Conservation (phyloP, 768 basidiomycete species). For the Thelephora aurantiotincta region DNA sequence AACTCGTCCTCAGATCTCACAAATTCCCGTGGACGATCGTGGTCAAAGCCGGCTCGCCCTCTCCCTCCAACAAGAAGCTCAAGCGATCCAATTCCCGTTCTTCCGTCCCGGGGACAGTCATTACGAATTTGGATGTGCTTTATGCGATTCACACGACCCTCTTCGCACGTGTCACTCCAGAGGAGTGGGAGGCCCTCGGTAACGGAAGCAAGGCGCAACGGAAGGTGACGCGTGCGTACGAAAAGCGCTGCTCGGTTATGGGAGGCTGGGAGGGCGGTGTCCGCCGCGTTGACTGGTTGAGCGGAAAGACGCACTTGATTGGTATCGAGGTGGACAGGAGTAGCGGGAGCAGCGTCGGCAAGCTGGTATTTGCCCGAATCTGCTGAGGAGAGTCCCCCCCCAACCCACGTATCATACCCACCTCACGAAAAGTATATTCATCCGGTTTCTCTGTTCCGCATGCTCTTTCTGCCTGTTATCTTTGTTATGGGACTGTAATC, state of each 20-base stretch:
- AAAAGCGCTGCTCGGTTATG: constrained; percentile 41
- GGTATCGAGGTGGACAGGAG: constrained; percentile 47
- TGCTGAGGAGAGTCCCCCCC: not conserved
- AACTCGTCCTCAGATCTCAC: constrained; percentile 37
- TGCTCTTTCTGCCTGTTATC: no score
- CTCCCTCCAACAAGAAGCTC: not conserved
- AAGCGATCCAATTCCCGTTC: not conserved
- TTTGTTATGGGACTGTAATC: no score
- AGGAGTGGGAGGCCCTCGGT: constrained; percentile 52
- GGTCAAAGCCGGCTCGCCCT: constrained; percentile 21
- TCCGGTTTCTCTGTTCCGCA: not conserved
- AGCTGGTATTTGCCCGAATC: constrained; percentile 30
- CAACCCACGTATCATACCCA: not conserved
- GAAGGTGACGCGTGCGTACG: constrained; percentile 45
- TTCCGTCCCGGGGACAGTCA: constrained; percentile 10
- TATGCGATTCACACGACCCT: constrained; percentile 45
- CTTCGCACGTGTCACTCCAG: constrained; percentile 37
- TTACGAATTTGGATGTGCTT: constrained; percentile 54
- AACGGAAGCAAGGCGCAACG: constrained; percentile 41
- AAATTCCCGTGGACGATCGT: constrained; percentile 50
- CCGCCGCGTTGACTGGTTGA: constrained; percentile 51
- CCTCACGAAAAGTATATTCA: not conserved
- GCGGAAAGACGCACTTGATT: constrained; percentile 40
- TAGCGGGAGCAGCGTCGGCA: constrained; percentile 26
- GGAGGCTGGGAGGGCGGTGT: constrained; percentile 63